These are phyloP conservation scores for Colletotrichum australisinense DNA, from an alignment of 2,329 filamentous ascomycete species.

Conservation along the genomic window DNA sequence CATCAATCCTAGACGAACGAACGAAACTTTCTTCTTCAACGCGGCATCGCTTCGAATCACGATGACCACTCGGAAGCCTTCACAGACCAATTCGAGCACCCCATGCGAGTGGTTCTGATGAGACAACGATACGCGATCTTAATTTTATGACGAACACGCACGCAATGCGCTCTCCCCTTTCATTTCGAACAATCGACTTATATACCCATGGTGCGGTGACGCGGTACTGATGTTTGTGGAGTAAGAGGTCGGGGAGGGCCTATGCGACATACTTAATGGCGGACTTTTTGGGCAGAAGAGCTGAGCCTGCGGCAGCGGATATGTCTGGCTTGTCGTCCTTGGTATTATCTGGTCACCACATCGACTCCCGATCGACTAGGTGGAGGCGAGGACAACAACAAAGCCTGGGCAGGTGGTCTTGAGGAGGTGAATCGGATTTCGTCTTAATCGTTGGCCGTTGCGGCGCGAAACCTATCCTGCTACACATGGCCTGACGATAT, in stretches of 20 bases:
- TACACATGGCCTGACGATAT: slow-evolving; percentile 26
- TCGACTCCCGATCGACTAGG: background rate
- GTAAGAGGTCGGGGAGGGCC: slow-evolving; percentile 44
- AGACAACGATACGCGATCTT: slow-evolving; percentile 40
- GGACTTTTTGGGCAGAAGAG: slow-evolving; percentile 11
- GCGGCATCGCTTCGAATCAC: slow-evolving; percentile 38
- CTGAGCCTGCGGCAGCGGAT: background rate
- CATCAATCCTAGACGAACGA: slow-evolving; percentile 44
- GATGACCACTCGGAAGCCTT: slow-evolving; percentile 15
- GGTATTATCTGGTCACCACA: background rate
- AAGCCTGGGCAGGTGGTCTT: background rate
- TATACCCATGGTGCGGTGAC: slow-evolving; percentile 50
- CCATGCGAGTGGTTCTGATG: slow-evolving; percentile 21
- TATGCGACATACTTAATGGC: slow-evolving; percentile 38
- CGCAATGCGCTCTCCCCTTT: slow-evolving; percentile 45
- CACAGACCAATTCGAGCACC: slow-evolving; percentile 8
- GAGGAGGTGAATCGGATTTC: slow-evolving; percentile 7
- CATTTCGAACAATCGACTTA: slow-evolving; percentile 50
- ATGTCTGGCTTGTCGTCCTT: background rate
- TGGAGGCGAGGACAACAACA: background rate
- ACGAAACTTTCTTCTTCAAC: slow-evolving; percentile 41
- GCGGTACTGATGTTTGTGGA: slow-evolving; percentile 43
- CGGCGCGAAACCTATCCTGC: slow-evolving; percentile 23
- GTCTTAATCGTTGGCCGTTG: background rate
- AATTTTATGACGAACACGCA: slow-evolving; percentile 42